A percentile compares a stretch with the other conserved stretches of the same genome.
These are phyloP conservation scores for Sordariomycetes sp. DNA, from an alignment of 2,329 filamentous ascomycete species.

Conservation along the genomic window DNA sequence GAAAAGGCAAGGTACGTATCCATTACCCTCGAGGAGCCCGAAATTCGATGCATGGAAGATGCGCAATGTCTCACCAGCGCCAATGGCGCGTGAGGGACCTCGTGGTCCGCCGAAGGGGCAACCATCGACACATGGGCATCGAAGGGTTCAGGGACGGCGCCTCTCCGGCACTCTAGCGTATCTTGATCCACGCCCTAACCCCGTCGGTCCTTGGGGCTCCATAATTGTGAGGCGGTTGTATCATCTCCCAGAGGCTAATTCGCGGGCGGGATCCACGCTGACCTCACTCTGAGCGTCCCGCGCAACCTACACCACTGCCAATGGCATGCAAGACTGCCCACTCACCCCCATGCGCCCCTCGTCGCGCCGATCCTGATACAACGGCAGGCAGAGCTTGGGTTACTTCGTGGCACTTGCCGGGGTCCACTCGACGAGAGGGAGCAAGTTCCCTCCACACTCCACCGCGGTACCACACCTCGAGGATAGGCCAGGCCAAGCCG, in stretches of 20 bases:
- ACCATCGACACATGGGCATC: not conserved
- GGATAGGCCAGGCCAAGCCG: not conserved
- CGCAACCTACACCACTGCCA: not conserved
- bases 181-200: not conserved
- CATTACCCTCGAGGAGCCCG: too few relatives aligned
- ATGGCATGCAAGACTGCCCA: not conserved
- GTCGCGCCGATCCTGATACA: constrained; percentile 7
- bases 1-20: too few relatives aligned
- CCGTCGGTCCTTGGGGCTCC: not conserved
- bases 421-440: constrained; percentile 7
- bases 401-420: constrained; percentile 7
- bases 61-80: too few relatives aligned
- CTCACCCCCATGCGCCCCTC: not conserved
- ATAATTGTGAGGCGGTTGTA: not conserved
- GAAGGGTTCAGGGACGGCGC: not conserved
- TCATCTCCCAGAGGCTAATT: constrained; percentile 2
- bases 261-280: not conserved
- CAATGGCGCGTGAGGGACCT: too few relatives aligned
- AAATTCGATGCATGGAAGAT: too few relatives aligned
- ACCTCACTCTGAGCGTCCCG: not conserved
- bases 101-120: not conserved
- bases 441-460: constrained; percentile 3
- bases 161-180: not conserved
- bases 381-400: constrained; percentile 8
- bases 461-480: too few relatives aligned